Evolutionary conservation across 1,284 basidiomycete species (phyloP), one percentile per base, ranked within the genome.

Genomic region (Lentinus polychrous): DNA sequence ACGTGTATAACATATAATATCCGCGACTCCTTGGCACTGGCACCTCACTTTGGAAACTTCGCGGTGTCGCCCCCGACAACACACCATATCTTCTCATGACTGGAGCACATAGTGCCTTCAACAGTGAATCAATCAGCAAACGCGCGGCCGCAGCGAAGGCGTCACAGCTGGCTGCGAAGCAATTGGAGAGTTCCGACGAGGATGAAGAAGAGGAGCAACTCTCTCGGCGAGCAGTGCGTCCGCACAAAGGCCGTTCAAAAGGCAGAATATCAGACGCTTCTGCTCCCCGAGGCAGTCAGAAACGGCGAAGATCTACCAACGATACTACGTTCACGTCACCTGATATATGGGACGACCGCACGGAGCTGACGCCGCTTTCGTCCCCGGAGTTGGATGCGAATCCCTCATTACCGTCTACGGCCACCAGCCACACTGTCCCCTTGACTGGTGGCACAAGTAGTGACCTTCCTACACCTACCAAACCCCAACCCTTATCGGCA

Each of bases 91-190:
- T n/a, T 27, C 27, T 27, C 27, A 27, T 27, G 27, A 10, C 27
- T 10, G 27, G 27, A 27, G 4, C 27, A 5, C 27, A 27, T 27
- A 27, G n/a, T n/a, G n/a, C n/a, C n/a, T n/a, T 10, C 27, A 23
- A 33, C 32, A 7, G 17, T 31, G 20, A 8, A 15, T 15, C 15
- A 38, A 8, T 27, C 36, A 20, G 14, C 15, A 36, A 36, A 22
- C 61, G 63, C 17, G 57, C 57, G 3, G 63, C 62, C 2, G 59
- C 60, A 14, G 56, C 50, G 37, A 61, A 56, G 44, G 61, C 64
- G 4, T 49, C 58, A n/a, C 47, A 38, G 18, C 49, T 57, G 8
- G 55, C 60, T 14, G 57, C 60, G 12, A 55, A 58, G 36, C 63
- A 65, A 52, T 52, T 61, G 31, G 52, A 55, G 34, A 61, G 57